Conservation (phyloP, 2,329 filamentous ascomycete species). For the Sordariomycetes sp. region DNA sequence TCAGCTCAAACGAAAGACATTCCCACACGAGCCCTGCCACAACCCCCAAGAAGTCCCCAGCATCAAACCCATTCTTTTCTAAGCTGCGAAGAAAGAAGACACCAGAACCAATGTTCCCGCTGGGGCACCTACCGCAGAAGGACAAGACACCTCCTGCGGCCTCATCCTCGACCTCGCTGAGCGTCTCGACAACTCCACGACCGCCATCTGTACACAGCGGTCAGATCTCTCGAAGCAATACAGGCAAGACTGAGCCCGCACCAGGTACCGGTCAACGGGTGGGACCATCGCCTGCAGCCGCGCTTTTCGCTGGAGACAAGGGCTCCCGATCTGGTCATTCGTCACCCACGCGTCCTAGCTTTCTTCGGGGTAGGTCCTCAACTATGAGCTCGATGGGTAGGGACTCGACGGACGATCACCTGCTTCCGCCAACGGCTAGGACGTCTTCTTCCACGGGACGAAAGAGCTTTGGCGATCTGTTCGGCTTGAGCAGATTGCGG, state of each 20-base stretch:
- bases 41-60: slow-evolving; percentile 50
- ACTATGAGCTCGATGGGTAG: slow-evolving; percentile 78
- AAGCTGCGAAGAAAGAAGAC: slow-evolving; percentile 70
- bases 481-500: slow-evolving; percentile 68
- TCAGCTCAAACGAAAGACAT: slow-evolving; percentile 61
- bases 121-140: slow-evolving; percentile 76
- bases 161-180: slow-evolving; percentile 34
- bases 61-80: slow-evolving; percentile 69
- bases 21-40: slow-evolving; percentile 49
- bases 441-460: slow-evolving; percentile 84
- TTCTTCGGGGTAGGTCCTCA: slow-evolving; percentile 70
- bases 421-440: slow-evolving; percentile 57
- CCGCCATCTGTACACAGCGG: slow-evolving; percentile 24
- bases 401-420: slow-evolving; percentile 60
- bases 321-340: slow-evolving; percentile 53
- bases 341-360: slow-evolving; percentile 51
- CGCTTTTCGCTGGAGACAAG: slow-evolving; percentile 27
- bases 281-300: slow-evolving; percentile 34
- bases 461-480: slow-evolving; percentile 85
- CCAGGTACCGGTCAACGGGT: slow-evolving; percentile 12
- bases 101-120: slow-evolving; percentile 69
- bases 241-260: slow-evolving; percentile 12
- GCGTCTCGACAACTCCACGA: slow-evolving; percentile 19
- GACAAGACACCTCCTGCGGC: slow-evolving; percentile 31
- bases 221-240: not conserved